Evolutionary conservation across 257 asterid genomes (phyloP).

Genomic region (Rubia yunnanensis): DNA sequence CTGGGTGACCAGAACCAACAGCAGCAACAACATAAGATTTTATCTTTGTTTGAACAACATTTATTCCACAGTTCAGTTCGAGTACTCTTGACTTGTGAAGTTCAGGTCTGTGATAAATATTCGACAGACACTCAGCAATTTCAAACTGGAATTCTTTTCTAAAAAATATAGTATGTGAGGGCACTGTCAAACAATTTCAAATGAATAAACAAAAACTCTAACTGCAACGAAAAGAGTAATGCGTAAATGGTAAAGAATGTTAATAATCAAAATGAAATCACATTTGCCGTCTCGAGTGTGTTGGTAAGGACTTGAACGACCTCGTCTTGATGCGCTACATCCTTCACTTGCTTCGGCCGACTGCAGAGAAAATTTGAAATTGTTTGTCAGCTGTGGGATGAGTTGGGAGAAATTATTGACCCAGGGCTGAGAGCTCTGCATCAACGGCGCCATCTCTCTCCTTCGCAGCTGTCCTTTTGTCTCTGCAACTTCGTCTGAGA

Average conservation of each 20-base stretch:
- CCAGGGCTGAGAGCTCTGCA: constrained; percentile 94
- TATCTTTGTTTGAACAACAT: constrained; percentile 90
- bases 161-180: constrained; percentile 93
- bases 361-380: constrained; percentile 38
- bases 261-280: constrained; percentile 15
- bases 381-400: not conserved
- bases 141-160: no score
- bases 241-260: constrained; percentile 8
- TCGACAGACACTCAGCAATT: not conserved
- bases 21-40: constrained; percentile 91
- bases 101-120: constrained; percentile 62
- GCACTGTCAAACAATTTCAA: constrained; percentile 35
- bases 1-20: constrained; percentile 67
- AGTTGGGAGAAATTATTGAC: constrained; percentile 17
- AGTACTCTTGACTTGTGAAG: constrained; percentile 80
- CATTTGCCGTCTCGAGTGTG: constrained; percentile 84
- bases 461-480: not conserved
- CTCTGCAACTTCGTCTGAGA: no score
- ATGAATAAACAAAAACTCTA: not conserved
- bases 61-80: constrained; percentile 96
- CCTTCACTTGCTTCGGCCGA: constrained; percentile 92
- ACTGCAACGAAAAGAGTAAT: no score
- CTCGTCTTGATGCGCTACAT: constrained; percentile 96
- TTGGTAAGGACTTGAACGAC: constrained; percentile 93
- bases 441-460: constrained; percentile 65